These are phyloP conservation scores for Boletus reticulatus DNA, from an alignment of 768 basidiomycete genomes.

Conservation along the genomic window DNA sequence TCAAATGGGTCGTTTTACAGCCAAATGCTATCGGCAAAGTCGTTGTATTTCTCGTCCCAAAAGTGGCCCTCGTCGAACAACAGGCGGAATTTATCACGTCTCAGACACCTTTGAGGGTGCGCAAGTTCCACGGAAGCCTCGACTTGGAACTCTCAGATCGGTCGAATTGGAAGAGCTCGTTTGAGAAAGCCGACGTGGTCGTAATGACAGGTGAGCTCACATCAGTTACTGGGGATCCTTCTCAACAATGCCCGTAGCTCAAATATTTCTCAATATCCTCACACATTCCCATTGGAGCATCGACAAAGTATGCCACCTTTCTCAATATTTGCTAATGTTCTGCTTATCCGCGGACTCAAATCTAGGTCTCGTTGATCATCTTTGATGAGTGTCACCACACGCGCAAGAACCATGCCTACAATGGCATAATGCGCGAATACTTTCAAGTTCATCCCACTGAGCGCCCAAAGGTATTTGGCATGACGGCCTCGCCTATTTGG, in stretches of 20 bases:
- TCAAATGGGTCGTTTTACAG: constrained; percentile 68
- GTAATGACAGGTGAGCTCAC: constrained; percentile 74
- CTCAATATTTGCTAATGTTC: not conserved
- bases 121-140: constrained; percentile 66
- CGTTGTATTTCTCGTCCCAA: constrained; percentile 81
- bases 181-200: constrained; percentile 66
- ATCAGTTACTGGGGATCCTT: not conserved
- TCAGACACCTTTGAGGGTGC: constrained; percentile 64
- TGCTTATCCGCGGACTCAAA: not conserved
- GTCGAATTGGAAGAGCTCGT: constrained; percentile 59
- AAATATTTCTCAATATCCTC: constrained; percentile 77
- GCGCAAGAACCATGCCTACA: constrained; percentile 55
- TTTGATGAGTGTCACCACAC: constrained; percentile 61
- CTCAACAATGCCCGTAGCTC: constrained; percentile 45
- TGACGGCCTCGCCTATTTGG: constrained; percentile 92
- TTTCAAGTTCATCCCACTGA: constrained; percentile 39
- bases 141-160: constrained; percentile 72
- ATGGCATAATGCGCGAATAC: constrained; percentile 57
- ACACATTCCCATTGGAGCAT: constrained; percentile 82
- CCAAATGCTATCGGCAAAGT: constrained; percentile 52
- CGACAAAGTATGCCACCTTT: constrained; percentile 41
- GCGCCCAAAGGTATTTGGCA: constrained; percentile 87
- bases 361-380: constrained; percentile 53
- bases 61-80: constrained; percentile 82
- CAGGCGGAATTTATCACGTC: constrained; percentile 65